Base-by-base conservation (phyloP, 345 rosid genomes). In the Excoecaria agallocha region DNA sequence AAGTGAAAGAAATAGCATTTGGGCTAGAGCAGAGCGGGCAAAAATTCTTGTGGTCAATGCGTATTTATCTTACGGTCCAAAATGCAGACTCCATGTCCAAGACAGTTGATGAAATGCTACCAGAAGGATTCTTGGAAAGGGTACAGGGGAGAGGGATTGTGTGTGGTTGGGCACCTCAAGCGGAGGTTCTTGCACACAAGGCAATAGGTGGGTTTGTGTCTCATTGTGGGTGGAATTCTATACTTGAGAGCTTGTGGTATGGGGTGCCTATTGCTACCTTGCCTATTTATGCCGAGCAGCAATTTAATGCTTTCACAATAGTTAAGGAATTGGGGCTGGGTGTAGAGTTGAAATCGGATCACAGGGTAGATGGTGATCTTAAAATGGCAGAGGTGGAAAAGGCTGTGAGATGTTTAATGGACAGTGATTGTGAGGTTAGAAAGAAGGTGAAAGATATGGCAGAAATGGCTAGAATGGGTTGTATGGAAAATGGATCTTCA, bases 201-300 rank as follows among this genome's bases (percentile, higher is more conserved):
- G 82, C 82, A 5, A 37, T 59, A 3, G 69, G 79, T 58, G 79
- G 76, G 4, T 79, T 79, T 59, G 74, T 79, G 8, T 79, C 76
- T 4, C 82, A 79, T 22, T 71, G 79, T 20, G 82, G 82, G 5
- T 79, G 82, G 82, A 79, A 74, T n/a, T 79, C 82, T 0, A 39
- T 74, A 54, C 37, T 79, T 75, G 78, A 79, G 58, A 70, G 78
- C n/a, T 10, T 79, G 45, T 64, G 82, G 82, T 35, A 41, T 56
- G 82, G 76, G 1, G 76, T 79, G 55, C 78, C 78, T 4, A 58
- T 74, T 6, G 68, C 66, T 0, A 66, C 82, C 1, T 70, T 77
- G 71, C 78, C 78, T 1, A 13, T 79, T 0, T 75, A 75, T 12
- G 82, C 82, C 4, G 82, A 79, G 65, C 82, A 79, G 59, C 82